phyloP scores from a whole-genome alignment of 2,329 filamentous ascomycete genomes.

The Plenodomus tracheiphilus region DNA sequence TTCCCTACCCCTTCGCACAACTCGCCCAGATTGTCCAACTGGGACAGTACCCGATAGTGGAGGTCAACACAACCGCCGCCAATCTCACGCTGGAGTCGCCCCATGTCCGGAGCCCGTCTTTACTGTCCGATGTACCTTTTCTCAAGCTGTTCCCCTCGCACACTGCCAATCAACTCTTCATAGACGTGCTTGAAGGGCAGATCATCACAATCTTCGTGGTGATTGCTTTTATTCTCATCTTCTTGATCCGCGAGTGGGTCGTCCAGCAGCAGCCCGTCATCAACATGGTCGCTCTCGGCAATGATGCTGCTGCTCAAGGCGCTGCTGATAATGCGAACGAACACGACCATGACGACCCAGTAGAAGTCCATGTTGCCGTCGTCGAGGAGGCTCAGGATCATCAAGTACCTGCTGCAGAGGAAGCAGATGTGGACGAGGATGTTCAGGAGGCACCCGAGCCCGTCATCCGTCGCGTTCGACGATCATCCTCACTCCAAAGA shows the following conservation, averaged over 20 bases:
- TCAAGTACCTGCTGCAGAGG: neutral
- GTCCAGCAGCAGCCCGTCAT: conserved; percentile 95
- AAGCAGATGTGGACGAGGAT: conserved; percentile 5
- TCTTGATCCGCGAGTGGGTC: conserved; percentile 95
- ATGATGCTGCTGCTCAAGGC: conserved; percentile 30
- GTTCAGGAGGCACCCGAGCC: conserved; percentile 7
- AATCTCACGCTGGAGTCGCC: conserved; percentile 35
- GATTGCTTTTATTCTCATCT: conserved; percentile 93
- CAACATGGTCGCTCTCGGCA: conserved; percentile 64
- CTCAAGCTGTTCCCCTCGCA: conserved; percentile 59
- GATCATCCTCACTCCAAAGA: conserved; percentile 18
- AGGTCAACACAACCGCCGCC: conserved; percentile 21
- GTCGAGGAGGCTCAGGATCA: conserved; percentile 9
- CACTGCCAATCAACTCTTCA: conserved; percentile 73
- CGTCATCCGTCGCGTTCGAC: conserved; percentile 15
- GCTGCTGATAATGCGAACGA: conserved; percentile 33
- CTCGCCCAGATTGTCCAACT: conserved; percentile 21
- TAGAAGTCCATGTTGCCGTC: conserved; percentile 9
- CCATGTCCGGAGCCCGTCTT: conserved; percentile 35
- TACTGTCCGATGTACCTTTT: conserved; percentile 62
- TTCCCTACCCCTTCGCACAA: conserved; percentile 26
- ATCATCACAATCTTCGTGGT: conserved; percentile 92
- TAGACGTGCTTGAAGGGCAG: conserved; percentile 87
- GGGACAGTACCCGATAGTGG: conserved; percentile 25
- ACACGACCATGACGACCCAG: conserved; percentile 9